Evolutionary conservation across 768 basidiomycete genomes (phyloP), one percentile per base, ranked within the genome.

Genomic region (Lentinula boryana): DNA sequence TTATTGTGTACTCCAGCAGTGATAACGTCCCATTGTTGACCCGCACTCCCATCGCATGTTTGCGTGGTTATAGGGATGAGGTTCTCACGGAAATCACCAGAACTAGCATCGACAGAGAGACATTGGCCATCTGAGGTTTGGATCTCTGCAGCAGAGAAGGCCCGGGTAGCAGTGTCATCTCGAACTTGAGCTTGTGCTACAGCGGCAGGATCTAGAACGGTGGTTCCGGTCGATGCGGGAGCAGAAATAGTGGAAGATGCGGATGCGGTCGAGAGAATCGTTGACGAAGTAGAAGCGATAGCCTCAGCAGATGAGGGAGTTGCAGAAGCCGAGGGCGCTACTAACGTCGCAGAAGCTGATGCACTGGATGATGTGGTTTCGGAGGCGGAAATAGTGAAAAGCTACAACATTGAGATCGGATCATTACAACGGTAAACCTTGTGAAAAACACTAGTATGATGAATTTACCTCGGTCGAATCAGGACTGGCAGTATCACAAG

Each of bases 81-180:
- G 49, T 68, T 67, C 27, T 65, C 62, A 32, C 68, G 64, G 59
- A 66, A 68, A 40, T 68, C 68, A 5, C 68, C 68, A 0, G 66
- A 21, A 15, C 50, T 53, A 33, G 65, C 18, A 43, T 52, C 59
- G 27, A 67, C 62, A 12, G 56, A 62, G 41, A 67, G 63, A 56
- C 68, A 68, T 44, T 65, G 53, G 12, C 66, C 66, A 36, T 65
- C 62, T 8, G 68, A 59, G 27, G 68, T 65, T 62, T 68, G n/a
- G 16, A 51, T 23, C 27, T 60, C 33, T 15, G 56, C 63, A 43
- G n/a, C 56, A 27, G 65, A 64, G 48, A 63, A 63, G 1, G 68
- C 68, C n/a, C 68, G 64, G 18, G 68, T 68, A 6, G 68, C 68
- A n/a, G 68, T 67, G 59, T 66, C 33, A 36, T 67, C 66, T 36